Evolutionary conservation across 495 filamentous ascomycete species (phyloP).

Genomic region (Hypomontagnella monticulosa): DNA sequence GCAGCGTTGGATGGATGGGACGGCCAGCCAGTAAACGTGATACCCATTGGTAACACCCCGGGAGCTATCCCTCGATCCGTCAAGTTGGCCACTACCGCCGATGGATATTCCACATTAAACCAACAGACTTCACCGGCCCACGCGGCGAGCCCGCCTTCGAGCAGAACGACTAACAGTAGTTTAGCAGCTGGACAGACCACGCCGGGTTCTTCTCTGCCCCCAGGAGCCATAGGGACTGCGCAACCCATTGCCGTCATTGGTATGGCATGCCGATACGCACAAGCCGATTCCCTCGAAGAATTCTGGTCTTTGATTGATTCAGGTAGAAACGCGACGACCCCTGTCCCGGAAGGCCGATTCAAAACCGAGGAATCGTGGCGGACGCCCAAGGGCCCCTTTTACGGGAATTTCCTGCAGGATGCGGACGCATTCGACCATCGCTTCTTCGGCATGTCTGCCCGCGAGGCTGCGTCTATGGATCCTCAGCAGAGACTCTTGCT

Average conservation of each 20-base stretch:
- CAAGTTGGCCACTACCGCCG: background rate
- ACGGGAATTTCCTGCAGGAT: slow-evolving; percentile 48
- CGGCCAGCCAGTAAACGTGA: slow-evolving; percentile 10
- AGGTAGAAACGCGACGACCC: slow-evolving; percentile 19
- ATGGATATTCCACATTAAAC: background rate
- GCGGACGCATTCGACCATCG: slow-evolving; percentile 44
- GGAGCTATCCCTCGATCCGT: slow-evolving; percentile 18
- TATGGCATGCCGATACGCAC: slow-evolving; percentile 24
- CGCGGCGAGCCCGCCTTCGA: slow-evolving; percentile 9
- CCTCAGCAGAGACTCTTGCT: slow-evolving; percentile 63
- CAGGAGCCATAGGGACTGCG: background rate
- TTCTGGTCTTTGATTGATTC: slow-evolving; percentile 29
- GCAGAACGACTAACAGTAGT: background rate
- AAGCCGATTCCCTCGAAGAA: slow-evolving; percentile 23
- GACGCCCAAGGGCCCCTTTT: slow-evolving; percentile 23
- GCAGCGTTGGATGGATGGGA: slow-evolving; percentile 7
- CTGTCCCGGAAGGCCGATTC: slow-evolving; percentile 20
- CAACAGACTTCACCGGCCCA: background rate
- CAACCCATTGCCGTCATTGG: slow-evolving; percentile 25
- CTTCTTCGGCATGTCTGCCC: slow-evolving; percentile 56
- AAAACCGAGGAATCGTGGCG: slow-evolving; percentile 20
- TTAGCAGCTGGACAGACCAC: slow-evolving; percentile 21
- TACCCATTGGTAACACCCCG: slow-evolving; percentile 15
- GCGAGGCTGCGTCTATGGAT: slow-evolving; percentile 61
- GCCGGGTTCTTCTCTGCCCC: background rate